A percentile compares a stretch with the other conserved stretches of the same genome.
phyloP scores from a whole-genome alignment of 352 stramenopile genomes.

The Phytophthora boehmeriae region DNA sequence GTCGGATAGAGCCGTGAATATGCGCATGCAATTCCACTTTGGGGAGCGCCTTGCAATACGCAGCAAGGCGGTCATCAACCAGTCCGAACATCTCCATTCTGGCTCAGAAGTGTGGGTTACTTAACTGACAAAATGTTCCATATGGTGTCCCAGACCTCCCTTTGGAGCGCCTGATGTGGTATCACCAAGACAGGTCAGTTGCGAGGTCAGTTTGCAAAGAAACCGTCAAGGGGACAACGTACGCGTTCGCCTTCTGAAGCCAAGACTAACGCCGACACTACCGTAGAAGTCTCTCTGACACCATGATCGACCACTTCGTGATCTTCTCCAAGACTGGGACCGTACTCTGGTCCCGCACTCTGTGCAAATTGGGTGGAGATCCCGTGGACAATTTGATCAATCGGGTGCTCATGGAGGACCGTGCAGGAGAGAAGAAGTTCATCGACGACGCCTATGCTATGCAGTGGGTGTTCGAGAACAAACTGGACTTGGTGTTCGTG shows the following conservation, averaged over 20 bases:
- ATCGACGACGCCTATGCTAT: conserved; percentile 87
- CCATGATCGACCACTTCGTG: conserved; percentile 93
- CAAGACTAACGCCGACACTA: background rate
- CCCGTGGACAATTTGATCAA: conserved; percentile 90
- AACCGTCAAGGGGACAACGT: background rate
- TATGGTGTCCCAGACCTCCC: conserved; percentile 3
- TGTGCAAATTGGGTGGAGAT: conserved; percentile 87
- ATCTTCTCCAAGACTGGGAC: conserved; percentile 92
- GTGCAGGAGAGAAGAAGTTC: conserved; percentile 86
- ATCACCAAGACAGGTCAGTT: conserved; percentile 5
- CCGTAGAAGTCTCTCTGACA: background rate
- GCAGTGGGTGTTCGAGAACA: conserved; percentile 93
- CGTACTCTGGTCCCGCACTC: conserved; percentile 89
- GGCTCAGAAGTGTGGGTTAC: conserved; percentile 8
- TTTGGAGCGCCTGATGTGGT: conserved; percentile 24
- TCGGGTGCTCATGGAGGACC: conserved; percentile 91
- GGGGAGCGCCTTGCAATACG: conserved; percentile 63
- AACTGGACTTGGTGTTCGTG: conserved; percentile 91
- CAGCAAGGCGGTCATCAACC: conserved; percentile 26
- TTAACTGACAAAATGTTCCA: background rate
- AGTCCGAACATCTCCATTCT: conserved; percentile 22
- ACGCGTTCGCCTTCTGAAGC: background rate
- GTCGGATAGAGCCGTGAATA: conserved; percentile 85
- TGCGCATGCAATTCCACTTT: conserved; percentile 91
- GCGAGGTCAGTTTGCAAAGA: conserved; percentile 1